Base-by-base conservation (phyloP, 2,329 filamentous ascomycete species). In the Aspergillus versicolor region DNA sequence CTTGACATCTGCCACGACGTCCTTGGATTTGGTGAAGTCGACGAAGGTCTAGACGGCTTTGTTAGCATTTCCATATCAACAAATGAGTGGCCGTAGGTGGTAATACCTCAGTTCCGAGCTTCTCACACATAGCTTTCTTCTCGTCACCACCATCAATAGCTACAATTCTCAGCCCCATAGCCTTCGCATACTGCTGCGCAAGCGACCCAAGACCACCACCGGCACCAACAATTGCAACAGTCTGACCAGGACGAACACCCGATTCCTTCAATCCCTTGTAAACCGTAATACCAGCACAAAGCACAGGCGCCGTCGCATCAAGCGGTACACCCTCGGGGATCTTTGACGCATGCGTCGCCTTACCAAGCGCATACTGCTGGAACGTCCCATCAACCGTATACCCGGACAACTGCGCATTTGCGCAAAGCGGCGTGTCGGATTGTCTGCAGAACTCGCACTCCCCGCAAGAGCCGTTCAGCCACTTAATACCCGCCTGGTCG, bases 311-410 rank as follows among this genome's bases (percentile, higher is more conserved):
- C 54, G 95, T 83, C 50, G 86, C 86, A 70, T 92, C 91, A 43
- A 96, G 86, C 57, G 85, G 80, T 60, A 88, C 84, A 32, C 88
- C 84, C 74, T 91, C 88, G 63, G 90, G 90, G 61, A 97, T 89
- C 65, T 88, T 86, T 24, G 91, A 90, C 17, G 94, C 86, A 74
- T 96, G 91, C 22, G 87, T 86, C 19, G 91, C 91, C 75, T 96
- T 95, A 66, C 87, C 92, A 61, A 96, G 84, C 73, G 84, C 85
- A 79, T 96, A 97, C 80, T 96, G 87, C 79, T 97, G 92, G 83
- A 97, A 97, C 50, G 88, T 87, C 41, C 92, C 92, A 73, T 96
- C 90, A 72, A 96, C 91, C 9, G 90, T 95, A 81, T 94, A 96
- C 53, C 92, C 92, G 1, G 90, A 94, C 43, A 96, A 84, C 32